A percentile compares a stretch with the other conserved stretches of the same genome.
Evolutionary conservation across 345 rosid genomes (phyloP).

Genomic region (Firmiana major): DNA sequence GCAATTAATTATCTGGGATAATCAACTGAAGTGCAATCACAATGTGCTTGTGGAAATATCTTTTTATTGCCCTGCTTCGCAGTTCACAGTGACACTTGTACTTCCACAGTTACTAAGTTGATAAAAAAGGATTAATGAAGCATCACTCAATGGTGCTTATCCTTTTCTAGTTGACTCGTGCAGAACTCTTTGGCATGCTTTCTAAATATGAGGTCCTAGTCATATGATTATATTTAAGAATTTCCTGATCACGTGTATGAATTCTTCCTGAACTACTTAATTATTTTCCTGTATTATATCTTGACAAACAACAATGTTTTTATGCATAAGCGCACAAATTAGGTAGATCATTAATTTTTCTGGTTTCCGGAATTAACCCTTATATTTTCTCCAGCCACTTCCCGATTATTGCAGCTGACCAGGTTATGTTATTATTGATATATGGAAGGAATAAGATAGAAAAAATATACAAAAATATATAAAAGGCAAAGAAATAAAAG

Average conservation of each 20-base stretch:
- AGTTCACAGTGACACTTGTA: slow-evolving; percentile 15
- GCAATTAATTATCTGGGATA: background rate
- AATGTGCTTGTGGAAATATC: slow-evolving; percentile 18
- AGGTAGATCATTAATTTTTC: background rate
- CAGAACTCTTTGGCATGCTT: slow-evolving; percentile 12
- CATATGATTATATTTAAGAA: background rate
- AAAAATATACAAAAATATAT: too few relatives aligned
- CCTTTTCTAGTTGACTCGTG: slow-evolving; percentile 18
- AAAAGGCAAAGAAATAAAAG: too few relatives aligned
- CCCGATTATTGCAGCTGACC: background rate
- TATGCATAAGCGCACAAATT: background rate
- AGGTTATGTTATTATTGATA: background rate
- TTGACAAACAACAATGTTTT: background rate
- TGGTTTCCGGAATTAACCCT: background rate
- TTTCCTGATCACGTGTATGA: slow-evolving; percentile 7
- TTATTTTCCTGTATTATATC: too few relatives aligned
- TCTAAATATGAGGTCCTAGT: slow-evolving; percentile 21
- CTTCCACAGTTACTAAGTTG: slow-evolving; percentile 17
- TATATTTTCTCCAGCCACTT: background rate
- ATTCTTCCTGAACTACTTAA: background rate
- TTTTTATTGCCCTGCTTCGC: background rate
- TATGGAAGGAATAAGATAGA: too few relatives aligned
- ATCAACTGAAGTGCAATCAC: background rate
- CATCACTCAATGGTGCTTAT: background rate
- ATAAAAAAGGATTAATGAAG: background rate